Base-by-base conservation (phyloP, 352 stramenopile genomes). In the Pythium aristosporum region DNA sequence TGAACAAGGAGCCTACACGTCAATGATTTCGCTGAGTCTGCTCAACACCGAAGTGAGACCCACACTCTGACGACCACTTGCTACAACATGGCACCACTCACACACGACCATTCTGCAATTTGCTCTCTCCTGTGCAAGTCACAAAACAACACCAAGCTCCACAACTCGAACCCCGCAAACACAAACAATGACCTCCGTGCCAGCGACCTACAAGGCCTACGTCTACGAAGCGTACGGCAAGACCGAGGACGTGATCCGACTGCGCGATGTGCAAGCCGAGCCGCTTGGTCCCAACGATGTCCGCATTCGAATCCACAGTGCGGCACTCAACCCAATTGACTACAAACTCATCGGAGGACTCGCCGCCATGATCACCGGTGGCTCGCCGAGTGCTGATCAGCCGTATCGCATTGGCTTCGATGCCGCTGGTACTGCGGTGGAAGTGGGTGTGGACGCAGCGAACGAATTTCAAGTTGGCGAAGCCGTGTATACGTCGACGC, bases 371-470 rank as follows among this genome's bases (percentile, higher is more conserved):
- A 53, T 53, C 49, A 65, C 59, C 10, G 39, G 46, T 5, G 46
- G 59, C n/a, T 59, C 59, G 7, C 59, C 59, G 0, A 60, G 39
- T 2, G 20, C 59, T 0, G 59, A 54, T 0, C 60, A 65, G 30
- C 61, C 53, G 30, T 67, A 61, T 48, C 49, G 62, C 8, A 63
- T 75, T 43, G 79, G 58, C 2, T 65, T 41, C 18, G 58, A 65
- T 21, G 44, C 57, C 20, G 48, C 58, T 16, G 58, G 58, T 7
- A 39, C 36, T 18, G 58, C 58, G 6, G 36, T 47, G 2, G 58
- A 65, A 46, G 34, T 65, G 1, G 58, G 58, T 36, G 28, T 8
- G 30, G 28, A 39, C 7, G 58, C 41, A 21, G 28, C 25, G 3
- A 48, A n/a, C n/a, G 16, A 47, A 6, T 57, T 64, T 34, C 46